phyloP scores from a whole-genome alignment of 345 rosid species.

The Pugionium dolabratum region DNA sequence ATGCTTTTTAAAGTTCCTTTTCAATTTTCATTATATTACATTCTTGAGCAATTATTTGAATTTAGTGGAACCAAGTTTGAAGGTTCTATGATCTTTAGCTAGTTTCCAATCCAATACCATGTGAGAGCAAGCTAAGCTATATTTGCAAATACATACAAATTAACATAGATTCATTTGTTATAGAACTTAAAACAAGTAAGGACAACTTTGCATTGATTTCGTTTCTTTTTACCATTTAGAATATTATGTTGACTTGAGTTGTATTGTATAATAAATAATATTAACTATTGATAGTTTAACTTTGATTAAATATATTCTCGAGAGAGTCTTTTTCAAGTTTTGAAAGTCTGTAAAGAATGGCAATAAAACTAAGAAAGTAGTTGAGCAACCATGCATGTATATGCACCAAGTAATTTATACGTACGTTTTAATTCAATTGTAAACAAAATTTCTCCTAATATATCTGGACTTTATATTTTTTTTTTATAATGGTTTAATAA shows the following conservation, averaged over 20 bases:
- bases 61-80: conserved; percentile 34
- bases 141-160: conserved; percentile 15
- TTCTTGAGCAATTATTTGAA: conserved; percentile 21
- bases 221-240: conserved; percentile 23
- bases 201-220: conserved; percentile 13
- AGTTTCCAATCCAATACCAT: conserved; percentile 37
- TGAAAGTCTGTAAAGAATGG: conserved; percentile 3
- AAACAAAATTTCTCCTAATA: background rate
- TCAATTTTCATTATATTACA: background rate
- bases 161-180: conserved; percentile 17
- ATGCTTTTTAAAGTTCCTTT: background rate
- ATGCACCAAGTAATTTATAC: conserved; percentile 19
- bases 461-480: conserved; percentile 9
- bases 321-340: background rate
- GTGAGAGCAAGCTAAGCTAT: conserved; percentile 35
- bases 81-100: conserved; percentile 34
- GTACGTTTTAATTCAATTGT: background rate
- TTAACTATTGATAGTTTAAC: no score
- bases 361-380: conserved; percentile 30
- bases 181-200: conserved; percentile 2
- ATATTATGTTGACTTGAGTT: conserved; percentile 12
- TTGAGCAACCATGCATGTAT: conserved; percentile 30
- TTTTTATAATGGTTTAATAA: background rate
- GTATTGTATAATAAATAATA: background rate
- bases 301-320: background rate